Evolutionary conservation across 208 protist species (phyloP).

Genomic region (Acanthamoeba healyi): DNA sequence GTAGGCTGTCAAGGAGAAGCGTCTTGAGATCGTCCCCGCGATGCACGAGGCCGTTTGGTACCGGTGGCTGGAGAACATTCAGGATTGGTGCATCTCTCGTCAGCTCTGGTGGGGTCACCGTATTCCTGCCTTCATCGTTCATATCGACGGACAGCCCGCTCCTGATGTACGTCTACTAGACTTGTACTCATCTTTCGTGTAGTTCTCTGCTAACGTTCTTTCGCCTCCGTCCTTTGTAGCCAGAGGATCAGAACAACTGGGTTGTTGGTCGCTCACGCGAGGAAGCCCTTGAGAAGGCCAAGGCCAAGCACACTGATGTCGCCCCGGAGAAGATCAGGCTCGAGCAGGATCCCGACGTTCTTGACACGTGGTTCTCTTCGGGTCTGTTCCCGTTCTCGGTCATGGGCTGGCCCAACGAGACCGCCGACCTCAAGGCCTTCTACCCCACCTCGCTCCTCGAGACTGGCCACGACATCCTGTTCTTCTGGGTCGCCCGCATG

Average conservation of each 20-base stretch:
- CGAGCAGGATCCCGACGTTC: constrained; percentile 98
- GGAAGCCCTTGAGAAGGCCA: constrained; percentile 93
- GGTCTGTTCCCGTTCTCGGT: constrained; percentile 96
- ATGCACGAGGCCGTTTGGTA: constrained; percentile 83
- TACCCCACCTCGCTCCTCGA: constrained; percentile 90
- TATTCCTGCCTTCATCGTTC: constrained; percentile 98
- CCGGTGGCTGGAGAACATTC: constrained; percentile 88
- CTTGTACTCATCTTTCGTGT: neutral
- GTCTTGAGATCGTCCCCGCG: constrained; percentile 84
- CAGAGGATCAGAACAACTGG: constrained; percentile 89
- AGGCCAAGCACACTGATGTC: constrained; percentile 17
- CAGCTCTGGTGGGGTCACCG: constrained; percentile 99
- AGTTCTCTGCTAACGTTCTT: neutral
- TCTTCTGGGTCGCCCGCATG: constrained; percentile 99
- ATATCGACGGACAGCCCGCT: constrained; percentile 78
- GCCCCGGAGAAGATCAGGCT: constrained; percentile 77
- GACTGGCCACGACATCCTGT: constrained; percentile 99
- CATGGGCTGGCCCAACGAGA: constrained; percentile 82
- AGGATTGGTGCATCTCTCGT: constrained; percentile 96
- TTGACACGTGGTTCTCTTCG: constrained; percentile 99
- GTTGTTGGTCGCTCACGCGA: constrained; percentile 94
- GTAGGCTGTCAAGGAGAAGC: constrained; percentile 66
- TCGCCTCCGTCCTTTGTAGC: neutral
- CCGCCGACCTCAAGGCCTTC: constrained; percentile 84
- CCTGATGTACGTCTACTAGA: constrained; percentile 19